Base-by-base conservation (phyloP, 2,329 filamentous ascomycete species). In the Chaetomiaceae sp. region DNA sequence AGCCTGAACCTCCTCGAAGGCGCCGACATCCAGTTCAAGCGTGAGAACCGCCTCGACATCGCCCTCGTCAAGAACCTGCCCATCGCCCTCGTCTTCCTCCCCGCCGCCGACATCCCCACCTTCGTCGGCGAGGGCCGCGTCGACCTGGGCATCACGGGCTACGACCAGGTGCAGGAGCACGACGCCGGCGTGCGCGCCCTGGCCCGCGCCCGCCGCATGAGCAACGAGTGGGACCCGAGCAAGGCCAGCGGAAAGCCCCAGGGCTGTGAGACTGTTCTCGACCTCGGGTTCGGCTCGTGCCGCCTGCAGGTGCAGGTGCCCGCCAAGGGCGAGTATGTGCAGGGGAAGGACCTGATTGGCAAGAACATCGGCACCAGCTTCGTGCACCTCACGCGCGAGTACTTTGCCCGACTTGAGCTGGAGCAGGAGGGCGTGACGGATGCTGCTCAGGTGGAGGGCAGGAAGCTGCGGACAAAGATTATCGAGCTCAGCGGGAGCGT, bases 301-400 rank as follows among this genome's bases (percentile, higher is more conserved):
- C 92, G 88, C 73, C 79, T 99, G 64, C 92, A 97, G 74, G 91
- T 97, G n/a, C 94, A 99, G 72, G 91, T 95, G 1, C 94, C 94
- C 0, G 85, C 88, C 66, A 92, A 94, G 69, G 92, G 94, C 48
- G 66, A 74, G 50, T 85, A 94, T 65, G 72, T 70, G 40, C 80
- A 81, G 42, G 80, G 89, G 5, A 82, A 84, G 68, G 85, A 96
- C 67, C 77, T 99, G 43, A 80, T 99, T 58, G 94, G 94, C 53
- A 91, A 88, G 74, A 96, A 92, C 65, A 87, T 99, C 50, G 91
- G 92, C 54, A 97, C 94, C 36, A 97, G 92, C 75, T 99, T 99
- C 68, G 91, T 91, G 50, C 84, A 87, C 61, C 78, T 99, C 51
- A 80, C 91, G 1, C 82, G 85, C 65, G 82, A 87, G 63, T 96